Conservation (phyloP, 441 rosid species). For the Codiaeum variegatum region DNA sequence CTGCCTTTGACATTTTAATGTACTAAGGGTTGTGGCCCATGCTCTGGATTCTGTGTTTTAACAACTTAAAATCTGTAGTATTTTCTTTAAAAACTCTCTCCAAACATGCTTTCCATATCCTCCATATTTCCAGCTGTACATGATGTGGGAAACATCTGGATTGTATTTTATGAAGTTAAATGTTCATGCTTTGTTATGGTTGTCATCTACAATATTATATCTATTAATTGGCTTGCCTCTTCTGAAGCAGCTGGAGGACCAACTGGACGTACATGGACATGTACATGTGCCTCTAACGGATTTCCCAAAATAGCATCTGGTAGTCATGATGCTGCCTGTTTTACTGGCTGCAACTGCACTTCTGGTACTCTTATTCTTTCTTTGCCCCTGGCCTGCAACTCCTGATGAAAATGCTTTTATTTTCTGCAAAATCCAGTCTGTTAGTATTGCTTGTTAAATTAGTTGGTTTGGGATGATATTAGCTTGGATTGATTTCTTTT, state of each 20-base stretch:
- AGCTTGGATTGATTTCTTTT: not conserved
- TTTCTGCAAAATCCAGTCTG: not conserved
- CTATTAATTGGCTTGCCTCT: slow-evolving; percentile 11
- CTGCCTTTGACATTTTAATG: too few species aligned
- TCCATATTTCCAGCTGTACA: not conserved
- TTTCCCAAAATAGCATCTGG: slow-evolving; percentile 55
- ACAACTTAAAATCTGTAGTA: not conserved
- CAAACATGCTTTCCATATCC: not conserved
- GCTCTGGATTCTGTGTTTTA: not conserved
- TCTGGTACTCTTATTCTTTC: slow-evolving; percentile 44
- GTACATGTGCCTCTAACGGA: slow-evolving; percentile 63
- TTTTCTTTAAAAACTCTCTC: not conserved
- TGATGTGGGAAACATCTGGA: not conserved
- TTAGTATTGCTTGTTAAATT: not conserved
- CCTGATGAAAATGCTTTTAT: not conserved
- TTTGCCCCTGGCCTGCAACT: not conserved
- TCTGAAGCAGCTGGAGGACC: slow-evolving; percentile 33
- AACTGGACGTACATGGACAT: slow-evolving; percentile 53
- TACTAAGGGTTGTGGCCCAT: too few species aligned
- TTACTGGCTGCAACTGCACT: slow-evolving; percentile 81
- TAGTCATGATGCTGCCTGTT: slow-evolving; percentile 51
- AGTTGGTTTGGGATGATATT: not conserved
- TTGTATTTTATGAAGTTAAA: not conserved
- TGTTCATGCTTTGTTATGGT: not conserved
- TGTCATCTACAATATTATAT: not conserved